These are phyloP conservation scores for Nitzschia sp. DNA, from an alignment of 108 stramenopile genomes.

Conservation along the genomic window DNA sequence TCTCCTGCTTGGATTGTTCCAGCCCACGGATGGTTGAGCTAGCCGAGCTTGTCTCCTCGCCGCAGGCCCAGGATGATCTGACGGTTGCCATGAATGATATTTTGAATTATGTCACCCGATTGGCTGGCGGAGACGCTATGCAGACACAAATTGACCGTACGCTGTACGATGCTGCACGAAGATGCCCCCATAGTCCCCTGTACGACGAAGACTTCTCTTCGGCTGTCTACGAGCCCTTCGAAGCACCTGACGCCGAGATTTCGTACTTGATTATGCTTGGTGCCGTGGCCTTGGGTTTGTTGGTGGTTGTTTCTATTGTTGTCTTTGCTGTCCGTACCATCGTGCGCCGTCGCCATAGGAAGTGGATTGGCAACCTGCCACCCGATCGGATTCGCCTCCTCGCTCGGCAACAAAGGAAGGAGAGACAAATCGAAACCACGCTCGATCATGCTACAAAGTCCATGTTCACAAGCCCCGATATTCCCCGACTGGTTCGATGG, in stretches of 20 bases:
- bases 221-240: constrained; percentile 36
- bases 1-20: constrained; percentile 66
- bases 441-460: constrained; percentile 48
- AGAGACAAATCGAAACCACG: constrained; percentile 33
- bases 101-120: constrained; percentile 36
- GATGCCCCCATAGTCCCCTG: constrained; percentile 59
- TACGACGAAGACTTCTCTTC: constrained; percentile 46
- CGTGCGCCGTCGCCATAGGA: constrained; percentile 45
- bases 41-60: constrained; percentile 36
- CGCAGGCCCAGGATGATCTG: constrained; percentile 49
- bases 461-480: constrained; percentile 44
- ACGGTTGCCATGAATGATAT: constrained; percentile 53
- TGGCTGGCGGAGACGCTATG: constrained; percentile 55
- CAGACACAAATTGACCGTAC: constrained; percentile 62
- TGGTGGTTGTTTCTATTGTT: constrained; percentile 34
- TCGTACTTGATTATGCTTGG: constrained; percentile 50
- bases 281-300: constrained; percentile 24
- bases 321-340: constrained; percentile 32
- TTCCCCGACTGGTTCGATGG: constrained; percentile 49
- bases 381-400: constrained; percentile 18
- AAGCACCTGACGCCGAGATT: constrained; percentile 19
- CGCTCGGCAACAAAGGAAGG: constrained; percentile 25
- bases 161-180: constrained; percentile 52
- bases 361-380: constrained; percentile 56
- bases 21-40: constrained; percentile 61